Conservation (phyloP, 2,329 filamentous ascomycete species). For the Pseudocercospora pini-densiflorae region DNA sequence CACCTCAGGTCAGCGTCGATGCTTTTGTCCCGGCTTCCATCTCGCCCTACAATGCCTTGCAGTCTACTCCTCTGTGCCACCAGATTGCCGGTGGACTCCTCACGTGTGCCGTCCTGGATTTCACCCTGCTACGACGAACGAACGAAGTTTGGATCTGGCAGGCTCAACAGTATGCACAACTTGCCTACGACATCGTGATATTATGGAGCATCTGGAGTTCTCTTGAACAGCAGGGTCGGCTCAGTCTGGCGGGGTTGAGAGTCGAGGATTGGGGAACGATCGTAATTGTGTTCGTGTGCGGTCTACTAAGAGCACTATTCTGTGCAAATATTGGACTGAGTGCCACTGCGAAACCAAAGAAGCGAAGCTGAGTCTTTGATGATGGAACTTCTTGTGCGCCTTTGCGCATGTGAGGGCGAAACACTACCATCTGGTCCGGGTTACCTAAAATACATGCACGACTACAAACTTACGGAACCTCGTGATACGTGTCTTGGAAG, state of each 20-base stretch:
- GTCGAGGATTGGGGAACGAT: constrained; percentile 23
- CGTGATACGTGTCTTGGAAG: no score
- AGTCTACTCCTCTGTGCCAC: constrained; percentile 23
- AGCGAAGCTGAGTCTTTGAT: not conserved
- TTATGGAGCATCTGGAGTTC: constrained; percentile 19
- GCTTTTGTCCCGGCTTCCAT: constrained; percentile 20
- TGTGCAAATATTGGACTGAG: constrained; percentile 18
- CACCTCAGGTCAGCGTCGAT: constrained; percentile 13
- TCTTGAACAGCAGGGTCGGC: constrained; percentile 18
- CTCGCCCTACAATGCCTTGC: constrained; percentile 16
- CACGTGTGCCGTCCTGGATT: constrained; percentile 20
- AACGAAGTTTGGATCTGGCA: constrained; percentile 27
- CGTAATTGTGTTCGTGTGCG: constrained; percentile 16
- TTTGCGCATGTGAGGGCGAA: not conserved
- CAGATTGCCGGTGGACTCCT: constrained; percentile 24
- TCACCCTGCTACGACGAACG: constrained; percentile 21
- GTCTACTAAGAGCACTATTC: constrained; percentile 21
- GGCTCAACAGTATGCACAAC: constrained; percentile 20
- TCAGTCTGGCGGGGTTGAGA: constrained; percentile 9
- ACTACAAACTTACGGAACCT: no score
- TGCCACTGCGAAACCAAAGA: not conserved
- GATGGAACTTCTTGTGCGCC: not conserved
- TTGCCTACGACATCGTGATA: constrained; percentile 22
- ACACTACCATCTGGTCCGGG: no score
- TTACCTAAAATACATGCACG: no score